A percentile compares a stretch with the other conserved stretches of the same genome.
These are phyloP conservation scores for Amoebophrya sp. DNA, from an alignment of 169 alveolate genomes.

Conservation along the genomic window DNA sequence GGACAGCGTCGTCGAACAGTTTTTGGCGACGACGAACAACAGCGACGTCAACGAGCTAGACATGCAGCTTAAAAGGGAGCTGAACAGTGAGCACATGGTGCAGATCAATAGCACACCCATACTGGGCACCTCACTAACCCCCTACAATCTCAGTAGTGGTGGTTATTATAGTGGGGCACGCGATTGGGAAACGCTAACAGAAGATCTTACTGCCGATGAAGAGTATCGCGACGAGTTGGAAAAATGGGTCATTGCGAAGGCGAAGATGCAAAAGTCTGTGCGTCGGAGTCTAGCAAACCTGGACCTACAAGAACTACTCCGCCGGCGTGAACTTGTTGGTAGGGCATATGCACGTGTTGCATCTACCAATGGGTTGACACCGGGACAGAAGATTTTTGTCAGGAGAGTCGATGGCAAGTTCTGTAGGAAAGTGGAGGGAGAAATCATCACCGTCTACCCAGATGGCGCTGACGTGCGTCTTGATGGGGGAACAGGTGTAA, in stretches of 20 bases:
- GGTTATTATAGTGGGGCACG: neutral
- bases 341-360: neutral
- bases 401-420: neutral
- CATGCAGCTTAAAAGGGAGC: neutral
- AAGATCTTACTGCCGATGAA: neutral
- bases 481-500: neutral
- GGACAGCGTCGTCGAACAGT: neutral
- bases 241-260: neutral
- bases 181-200: neutral
- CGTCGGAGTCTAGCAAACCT: neutral
- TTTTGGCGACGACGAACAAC: too few relatives aligned
- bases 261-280: neutral
- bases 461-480: neutral
- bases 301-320: neutral
- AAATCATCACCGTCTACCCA: neutral
- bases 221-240: neutral
- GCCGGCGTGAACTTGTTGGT: neutral
- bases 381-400: too few relatives aligned
- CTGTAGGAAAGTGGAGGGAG: neutral
- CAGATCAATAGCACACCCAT: neutral
- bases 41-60: neutral
- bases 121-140: neutral
- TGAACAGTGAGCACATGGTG: neutral
- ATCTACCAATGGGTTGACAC: neutral
- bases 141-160: neutral